phyloP scores from a whole-genome alignment of 2,329 filamentous ascomycete genomes.

The Hortaea sp. region DNA sequence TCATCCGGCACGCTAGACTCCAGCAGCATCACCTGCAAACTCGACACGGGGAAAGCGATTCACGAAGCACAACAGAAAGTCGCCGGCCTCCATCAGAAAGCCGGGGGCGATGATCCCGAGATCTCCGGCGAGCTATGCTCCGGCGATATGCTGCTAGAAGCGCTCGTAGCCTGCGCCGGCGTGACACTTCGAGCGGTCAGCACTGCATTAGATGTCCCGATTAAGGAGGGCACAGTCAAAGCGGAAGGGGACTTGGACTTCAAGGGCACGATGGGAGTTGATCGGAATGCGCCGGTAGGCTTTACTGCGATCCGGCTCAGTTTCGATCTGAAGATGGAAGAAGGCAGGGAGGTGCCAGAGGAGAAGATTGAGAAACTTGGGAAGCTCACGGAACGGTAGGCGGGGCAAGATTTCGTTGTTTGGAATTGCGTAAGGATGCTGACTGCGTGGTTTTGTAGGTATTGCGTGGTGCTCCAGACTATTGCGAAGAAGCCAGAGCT shows the following conservation, averaged over 20 bases:
- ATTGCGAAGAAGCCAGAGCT: constrained; percentile 28
- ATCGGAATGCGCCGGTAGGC: constrained; percentile 36
- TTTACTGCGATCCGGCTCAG: constrained; percentile 37
- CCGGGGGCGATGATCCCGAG: constrained; percentile 33
- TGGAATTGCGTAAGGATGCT: neutral
- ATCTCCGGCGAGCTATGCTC: constrained; percentile 41
- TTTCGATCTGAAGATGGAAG: constrained; percentile 33
- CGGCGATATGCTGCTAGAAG: constrained; percentile 42
- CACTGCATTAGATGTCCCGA: constrained; percentile 36
- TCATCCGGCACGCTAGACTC: constrained; percentile 35
- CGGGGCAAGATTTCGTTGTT: neutral
- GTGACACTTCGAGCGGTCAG: constrained; percentile 43
- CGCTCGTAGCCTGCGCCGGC: constrained; percentile 40
- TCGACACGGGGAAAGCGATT: constrained; percentile 32
- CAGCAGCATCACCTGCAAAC: constrained; percentile 38
- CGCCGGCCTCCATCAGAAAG: constrained; percentile 39
- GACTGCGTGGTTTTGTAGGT: constrained; percentile 10
- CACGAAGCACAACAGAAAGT: constrained; percentile 32
- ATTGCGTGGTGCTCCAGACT: constrained; percentile 38
- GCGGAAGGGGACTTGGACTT: constrained; percentile 42
- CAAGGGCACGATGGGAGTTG: constrained; percentile 40
- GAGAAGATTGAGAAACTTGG: constrained; percentile 36
- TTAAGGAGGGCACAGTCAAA: constrained; percentile 32
- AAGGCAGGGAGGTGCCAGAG: constrained; percentile 28
- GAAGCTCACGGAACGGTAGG: constrained; percentile 35